Base-by-base conservation (phyloP, 2,329 filamentous ascomycete species). In the Fusarium clavum region DNA sequence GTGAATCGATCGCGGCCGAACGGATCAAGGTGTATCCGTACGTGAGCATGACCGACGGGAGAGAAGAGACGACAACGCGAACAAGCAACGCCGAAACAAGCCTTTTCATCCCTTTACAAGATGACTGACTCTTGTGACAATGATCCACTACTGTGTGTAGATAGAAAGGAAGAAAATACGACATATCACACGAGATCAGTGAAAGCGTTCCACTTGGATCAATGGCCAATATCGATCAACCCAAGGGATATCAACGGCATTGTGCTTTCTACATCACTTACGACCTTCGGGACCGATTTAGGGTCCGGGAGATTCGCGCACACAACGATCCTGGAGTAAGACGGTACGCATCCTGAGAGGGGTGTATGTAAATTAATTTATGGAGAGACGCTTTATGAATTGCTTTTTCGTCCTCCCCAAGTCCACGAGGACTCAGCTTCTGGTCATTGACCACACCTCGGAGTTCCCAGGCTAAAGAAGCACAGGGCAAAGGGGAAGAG, bases 51-150 rank as follows among this genome's bases (percentile, higher is more conserved):
- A 71, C 72, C 43, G 41, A 22, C 51, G 34, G 62, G 72, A 75
- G 72, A 56, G 61, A 75, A 74, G 72, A 75, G 72, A 67, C n/a
- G 60, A 75, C 63, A 69, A 66, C 68, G 62, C 70, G 52, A 67
- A 54, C 40, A 68, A 72, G 53, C 51, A 70, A 66, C 38, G 51
- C 47, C 30, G 51, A 53, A 65, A 67, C 62, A 66, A 41, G 40
- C 30, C 61, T 58, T 48, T 40, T n/a, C 57, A 27, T 41, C 61
- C 57, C 58, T 61, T 57, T 20, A 30, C 55, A 64, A 58, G 63
- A 44, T 56, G 45, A 41, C 53, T 61, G 54, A 61, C 48, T 63
- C 40, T 47, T 52, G 32, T 48, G 27, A 54, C 43, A 45, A 32
- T n/a, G 67, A 71, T 71, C 67, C 56, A 62, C 67, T 48, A 30